Percentiles rank a stretch among this genome's conserved stretches.
These are phyloP conservation scores for Penicillium brasilianum DNA, from an alignment of 2,329 filamentous ascomycete species.

Conservation along the genomic window DNA sequence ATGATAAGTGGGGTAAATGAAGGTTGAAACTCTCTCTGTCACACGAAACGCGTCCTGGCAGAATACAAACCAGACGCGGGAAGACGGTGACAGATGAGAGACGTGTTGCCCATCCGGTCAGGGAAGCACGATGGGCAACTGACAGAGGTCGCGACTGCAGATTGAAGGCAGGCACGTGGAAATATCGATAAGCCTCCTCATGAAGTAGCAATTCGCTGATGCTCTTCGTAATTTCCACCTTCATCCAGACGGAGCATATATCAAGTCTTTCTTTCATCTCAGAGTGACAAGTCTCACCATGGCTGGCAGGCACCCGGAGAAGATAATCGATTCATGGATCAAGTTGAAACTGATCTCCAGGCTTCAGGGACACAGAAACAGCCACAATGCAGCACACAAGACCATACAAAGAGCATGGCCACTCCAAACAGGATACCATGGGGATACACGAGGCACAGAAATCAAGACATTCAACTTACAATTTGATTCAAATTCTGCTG, in stretches of 20 bases:
- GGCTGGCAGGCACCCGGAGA: neutral
- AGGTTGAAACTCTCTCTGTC: neutral
- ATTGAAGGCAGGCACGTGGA: neutral
- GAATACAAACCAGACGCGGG: too few species aligned
- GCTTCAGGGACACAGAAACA: neutral
- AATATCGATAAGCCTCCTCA: neutral
- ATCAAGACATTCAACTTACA: constrained; percentile 62
- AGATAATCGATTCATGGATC: neutral
- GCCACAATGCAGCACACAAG: neutral
- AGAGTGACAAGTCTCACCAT: neutral
- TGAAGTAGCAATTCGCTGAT: neutral
- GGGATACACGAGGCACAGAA: neutral
- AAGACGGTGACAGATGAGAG: neutral
- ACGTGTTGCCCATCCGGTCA: neutral
- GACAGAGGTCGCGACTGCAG: neutral
- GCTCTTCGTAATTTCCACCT: neutral
- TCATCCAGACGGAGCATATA: neutral
- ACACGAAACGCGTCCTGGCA: neutral
- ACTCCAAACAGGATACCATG: neutral
- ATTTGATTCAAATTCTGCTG: constrained; percentile 96
- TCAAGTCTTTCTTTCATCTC: neutral
- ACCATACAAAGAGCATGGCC: neutral
- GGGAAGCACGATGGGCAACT: neutral
- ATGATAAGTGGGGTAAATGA: neutral
- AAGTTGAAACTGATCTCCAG: neutral